Evolutionary conservation across 768 basidiomycete genomes (phyloP).

Genomic region (Kwoniella botswanensis): DNA sequence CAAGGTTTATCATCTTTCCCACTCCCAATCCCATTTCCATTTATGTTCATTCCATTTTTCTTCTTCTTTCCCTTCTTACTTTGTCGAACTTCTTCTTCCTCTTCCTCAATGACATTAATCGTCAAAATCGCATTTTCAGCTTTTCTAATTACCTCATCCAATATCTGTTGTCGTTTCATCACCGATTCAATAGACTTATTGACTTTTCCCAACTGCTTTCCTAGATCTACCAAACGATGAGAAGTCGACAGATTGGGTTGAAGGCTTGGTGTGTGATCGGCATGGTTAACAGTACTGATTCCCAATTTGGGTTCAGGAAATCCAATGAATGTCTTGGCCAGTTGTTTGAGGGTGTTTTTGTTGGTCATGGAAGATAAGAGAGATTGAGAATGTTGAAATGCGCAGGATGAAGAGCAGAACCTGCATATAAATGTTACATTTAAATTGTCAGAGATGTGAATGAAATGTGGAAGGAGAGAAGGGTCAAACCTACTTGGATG

Average conservation of each 20-base stretch:
- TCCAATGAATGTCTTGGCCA: constrained; percentile 29
- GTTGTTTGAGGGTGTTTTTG: constrained; percentile 39
- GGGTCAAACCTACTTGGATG: constrained; percentile 39
- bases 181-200: constrained; percentile 23
- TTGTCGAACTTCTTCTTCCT: constrained; percentile 10
- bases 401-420: constrained; percentile 45
- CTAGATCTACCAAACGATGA: constrained; percentile 8
- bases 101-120: not conserved
- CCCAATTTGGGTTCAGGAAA: constrained; percentile 36
- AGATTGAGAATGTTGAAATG: constrained; percentile 32
- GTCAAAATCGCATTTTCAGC: constrained; percentile 21
- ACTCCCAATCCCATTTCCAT: not conserved
- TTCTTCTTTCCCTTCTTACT: constrained; percentile 26
- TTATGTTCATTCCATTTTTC: not conserved
- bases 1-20: constrained; percentile 41
- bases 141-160: constrained; percentile 19
- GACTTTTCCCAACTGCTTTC: constrained; percentile 28
- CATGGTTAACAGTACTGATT: constrained; percentile 24
- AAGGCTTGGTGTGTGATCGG: not conserved
- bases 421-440: constrained; percentile 5
- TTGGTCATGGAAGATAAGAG: constrained; percentile 33
- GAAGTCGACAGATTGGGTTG: not conserved
- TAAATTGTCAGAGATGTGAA: not conserved
- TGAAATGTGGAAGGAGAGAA: not conserved
- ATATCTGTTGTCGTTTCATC: constrained; percentile 29